Conservation (phyloP, 768 basidiomycete species). For the Fibroporia radiculosa region DNA sequence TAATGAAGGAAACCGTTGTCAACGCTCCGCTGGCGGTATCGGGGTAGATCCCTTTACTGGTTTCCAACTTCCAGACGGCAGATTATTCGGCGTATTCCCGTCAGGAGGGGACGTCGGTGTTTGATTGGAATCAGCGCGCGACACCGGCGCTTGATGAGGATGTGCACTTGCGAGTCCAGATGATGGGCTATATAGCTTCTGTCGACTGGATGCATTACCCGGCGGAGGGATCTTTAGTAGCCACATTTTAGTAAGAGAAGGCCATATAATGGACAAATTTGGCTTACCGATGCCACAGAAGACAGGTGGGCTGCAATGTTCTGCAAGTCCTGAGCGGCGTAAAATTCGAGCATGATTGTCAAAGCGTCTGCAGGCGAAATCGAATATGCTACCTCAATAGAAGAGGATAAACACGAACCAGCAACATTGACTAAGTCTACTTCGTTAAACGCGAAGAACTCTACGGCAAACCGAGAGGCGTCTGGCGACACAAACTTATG, state of each 20-base stretch:
- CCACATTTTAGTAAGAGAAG: neutral
- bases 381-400: neutral
- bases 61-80: slow-evolving; percentile 14
- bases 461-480: slow-evolving; percentile 57
- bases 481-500: slow-evolving; percentile 69
- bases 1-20: no score
- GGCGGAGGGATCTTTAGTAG: slow-evolving; percentile 22
- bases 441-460: slow-evolving; percentile 58
- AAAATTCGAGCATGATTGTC: slow-evolving; percentile 65
- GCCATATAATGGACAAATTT: neutral
- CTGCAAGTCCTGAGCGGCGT: slow-evolving; percentile 51
- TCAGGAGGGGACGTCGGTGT: slow-evolving; percentile 11
- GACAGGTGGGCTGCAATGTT: slow-evolving; percentile 39
- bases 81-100: slow-evolving; percentile 13
- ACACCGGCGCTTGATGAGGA: slow-evolving; percentile 5
- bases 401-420: slow-evolving; percentile 33
- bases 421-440: slow-evolving; percentile 49
- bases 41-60: slow-evolving; percentile 10
- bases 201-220: slow-evolving; percentile 10
- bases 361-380: slow-evolving; percentile 43
- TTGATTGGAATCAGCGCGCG: slow-evolving; percentile 6
- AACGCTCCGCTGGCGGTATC: no score
- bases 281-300: slow-evolving; percentile 43
- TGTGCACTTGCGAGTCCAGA: slow-evolving; percentile 1
- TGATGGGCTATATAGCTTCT: slow-evolving; percentile 17